A percentile compares a stretch with the other conserved stretches of the same genome.
phyloP scores from a whole-genome alignment of 202 grass and related monocot species.

The Eragrostis tef region DNA sequence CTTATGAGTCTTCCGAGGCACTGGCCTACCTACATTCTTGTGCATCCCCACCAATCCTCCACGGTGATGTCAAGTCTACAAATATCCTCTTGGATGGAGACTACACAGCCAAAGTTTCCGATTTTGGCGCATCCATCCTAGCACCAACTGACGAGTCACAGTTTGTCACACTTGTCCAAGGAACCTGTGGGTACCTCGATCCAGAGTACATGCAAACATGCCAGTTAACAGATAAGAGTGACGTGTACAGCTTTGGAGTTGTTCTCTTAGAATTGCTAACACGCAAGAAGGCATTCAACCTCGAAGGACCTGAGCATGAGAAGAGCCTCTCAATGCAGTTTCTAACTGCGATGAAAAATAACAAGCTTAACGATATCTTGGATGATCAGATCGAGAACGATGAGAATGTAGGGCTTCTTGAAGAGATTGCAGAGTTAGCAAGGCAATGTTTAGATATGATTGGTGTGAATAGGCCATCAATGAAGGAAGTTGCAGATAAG shows the following conservation, averaged over 20 bases:
- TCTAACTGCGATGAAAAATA: constrained; percentile 37
- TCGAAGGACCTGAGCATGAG: constrained; percentile 29
- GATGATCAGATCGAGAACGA: constrained; percentile 48
- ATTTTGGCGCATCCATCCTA: constrained; percentile 54
- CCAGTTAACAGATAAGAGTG: constrained; percentile 57
- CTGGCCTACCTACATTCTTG: constrained; percentile 56
- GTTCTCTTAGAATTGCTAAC: constrained; percentile 56
- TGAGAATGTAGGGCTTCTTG: constrained; percentile 34
- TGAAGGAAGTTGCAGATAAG: constrained; percentile 50
- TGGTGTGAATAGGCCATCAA: constrained; percentile 45
- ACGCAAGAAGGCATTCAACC: constrained; percentile 42
- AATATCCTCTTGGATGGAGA: constrained; percentile 60
- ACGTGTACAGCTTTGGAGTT: constrained; percentile 64
- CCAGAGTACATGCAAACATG: constrained; percentile 56
- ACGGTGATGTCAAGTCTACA: constrained; percentile 58
- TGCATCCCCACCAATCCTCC: constrained; percentile 55
- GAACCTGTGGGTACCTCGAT: constrained; percentile 60
- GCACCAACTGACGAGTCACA: constrained; percentile 46
- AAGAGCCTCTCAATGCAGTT: constrained; percentile 42
- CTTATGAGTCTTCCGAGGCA: constrained; percentile 48
- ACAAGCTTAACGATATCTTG: constrained; percentile 37
- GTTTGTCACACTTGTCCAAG: constrained; percentile 51
- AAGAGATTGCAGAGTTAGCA: constrained; percentile 44
- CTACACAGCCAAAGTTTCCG: constrained; percentile 51
- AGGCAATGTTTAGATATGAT: constrained; percentile 47